These are phyloP conservation scores for Nakaseomyces glabratus DNA, from an alignment of 1,139 yeast genomes.

Conservation along the genomic window DNA sequence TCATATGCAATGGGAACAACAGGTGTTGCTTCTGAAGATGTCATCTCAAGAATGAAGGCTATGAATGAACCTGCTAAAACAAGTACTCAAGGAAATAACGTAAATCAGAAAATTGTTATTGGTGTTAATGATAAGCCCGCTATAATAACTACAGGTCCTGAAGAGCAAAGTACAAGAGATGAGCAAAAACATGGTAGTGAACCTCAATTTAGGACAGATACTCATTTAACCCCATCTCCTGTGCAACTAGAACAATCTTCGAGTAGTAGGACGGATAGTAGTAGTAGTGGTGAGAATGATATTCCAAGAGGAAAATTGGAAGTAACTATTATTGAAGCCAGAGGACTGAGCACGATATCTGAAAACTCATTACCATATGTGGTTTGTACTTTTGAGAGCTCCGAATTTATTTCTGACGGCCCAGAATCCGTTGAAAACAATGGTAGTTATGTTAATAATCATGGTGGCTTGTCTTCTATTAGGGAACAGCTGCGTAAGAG, in stretches of 20 bases:
- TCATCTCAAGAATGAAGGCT: constrained; percentile 28
- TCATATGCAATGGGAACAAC: constrained; percentile 67
- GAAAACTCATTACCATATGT: constrained; percentile 70
- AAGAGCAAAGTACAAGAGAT: not conserved
- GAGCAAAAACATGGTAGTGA: constrained; percentile 10
- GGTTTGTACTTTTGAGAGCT: constrained; percentile 86
- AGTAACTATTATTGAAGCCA: constrained; percentile 74
- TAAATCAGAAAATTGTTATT: constrained; percentile 1
- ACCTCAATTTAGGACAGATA: no score
- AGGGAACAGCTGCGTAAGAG: constrained; percentile 27
- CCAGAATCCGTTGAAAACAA: constrained; percentile 52
- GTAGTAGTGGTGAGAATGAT: constrained; percentile 25
- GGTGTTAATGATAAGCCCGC: constrained; percentile 14
- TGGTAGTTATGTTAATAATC: constrained; percentile 19
- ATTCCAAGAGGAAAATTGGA: constrained; percentile 74
- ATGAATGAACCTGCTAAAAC: constrained; percentile 15
- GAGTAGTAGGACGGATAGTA: constrained; percentile 6
- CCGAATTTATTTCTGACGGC: constrained; percentile 80
- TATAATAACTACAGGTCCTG: constrained; percentile 12
- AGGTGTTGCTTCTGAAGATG: constrained; percentile 38
- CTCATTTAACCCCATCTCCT: constrained; percentile 6
- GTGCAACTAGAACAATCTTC: constrained; percentile 4
- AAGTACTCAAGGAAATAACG: constrained; percentile 7
- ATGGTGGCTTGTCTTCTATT: constrained; percentile 19
- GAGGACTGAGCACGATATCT: constrained; percentile 47